phyloP scores from a whole-genome alignment of 2,329 filamentous ascomycete genomes.

The Acrocalymma vagum region DNA sequence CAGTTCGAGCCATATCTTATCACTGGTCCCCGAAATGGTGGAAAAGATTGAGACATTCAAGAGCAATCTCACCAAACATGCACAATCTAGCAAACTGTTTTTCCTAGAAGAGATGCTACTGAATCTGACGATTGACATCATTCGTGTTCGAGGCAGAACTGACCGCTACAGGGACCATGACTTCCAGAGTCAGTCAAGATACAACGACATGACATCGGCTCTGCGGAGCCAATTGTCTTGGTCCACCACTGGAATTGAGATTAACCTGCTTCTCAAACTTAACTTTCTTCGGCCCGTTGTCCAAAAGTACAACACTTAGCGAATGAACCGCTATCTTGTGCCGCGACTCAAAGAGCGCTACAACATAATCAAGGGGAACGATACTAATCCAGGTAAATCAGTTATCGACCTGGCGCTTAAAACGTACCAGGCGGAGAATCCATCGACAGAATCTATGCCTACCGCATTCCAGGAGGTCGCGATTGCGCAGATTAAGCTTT shows the following conservation, averaged over 20 bases:
- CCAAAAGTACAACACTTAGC: slow-evolving; percentile 17
- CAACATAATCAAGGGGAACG: slow-evolving; percentile 8
- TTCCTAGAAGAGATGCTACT: too few species aligned
- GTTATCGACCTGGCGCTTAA: slow-evolving; percentile 19
- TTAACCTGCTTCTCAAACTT: slow-evolving; percentile 17
- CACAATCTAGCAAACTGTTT: too few species aligned
- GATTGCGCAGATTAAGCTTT: slow-evolving; percentile 16
- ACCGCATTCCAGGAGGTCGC: slow-evolving; percentile 49
- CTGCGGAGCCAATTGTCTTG: slow-evolving; percentile 14
- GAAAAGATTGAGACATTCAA: too few species aligned
- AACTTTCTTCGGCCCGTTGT: slow-evolving; percentile 11
- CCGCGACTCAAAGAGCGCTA: slow-evolving; percentile 20
- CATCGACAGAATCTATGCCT: slow-evolving; percentile 30
- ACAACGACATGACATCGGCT: slow-evolving; percentile 12
- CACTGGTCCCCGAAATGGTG: too few species aligned
- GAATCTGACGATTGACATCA: too few species aligned
- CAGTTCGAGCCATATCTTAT: slow-evolving; percentile 55
- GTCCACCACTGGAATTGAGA: slow-evolving; percentile 9
- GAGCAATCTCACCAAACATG: too few species aligned
- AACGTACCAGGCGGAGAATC: slow-evolving; percentile 19
- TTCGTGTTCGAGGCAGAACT: too few species aligned
- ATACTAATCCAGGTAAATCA: slow-evolving; percentile 7
- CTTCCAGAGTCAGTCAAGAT: too few species aligned
- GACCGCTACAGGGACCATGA: too few species aligned
- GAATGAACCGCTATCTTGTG: slow-evolving; percentile 20